A percentile compares a stretch with the other conserved stretches of the same genome.
Conservation (phyloP, 352 stramenopile genomes). For the Peronospora tabacina region DNA sequence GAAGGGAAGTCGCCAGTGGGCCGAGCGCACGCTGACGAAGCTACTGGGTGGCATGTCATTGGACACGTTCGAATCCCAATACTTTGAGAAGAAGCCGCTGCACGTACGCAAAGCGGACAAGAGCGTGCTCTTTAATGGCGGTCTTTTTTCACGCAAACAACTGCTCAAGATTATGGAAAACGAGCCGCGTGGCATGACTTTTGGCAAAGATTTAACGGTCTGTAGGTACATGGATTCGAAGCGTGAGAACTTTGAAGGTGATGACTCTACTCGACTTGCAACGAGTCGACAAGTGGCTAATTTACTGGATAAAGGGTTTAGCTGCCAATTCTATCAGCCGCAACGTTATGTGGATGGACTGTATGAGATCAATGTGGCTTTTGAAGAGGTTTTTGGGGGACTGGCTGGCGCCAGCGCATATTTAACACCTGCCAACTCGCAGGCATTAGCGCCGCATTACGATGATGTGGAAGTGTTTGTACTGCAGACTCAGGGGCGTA, state of each 20-base stretch:
- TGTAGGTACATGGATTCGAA: constrained; percentile 61
- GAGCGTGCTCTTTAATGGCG: constrained; percentile 43
- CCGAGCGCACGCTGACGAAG: constrained; percentile 31
- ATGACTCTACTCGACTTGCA: constrained; percentile 40
- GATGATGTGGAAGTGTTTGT: constrained; percentile 87
- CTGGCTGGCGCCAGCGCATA: constrained; percentile 75
- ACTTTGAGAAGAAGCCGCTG: constrained; percentile 85
- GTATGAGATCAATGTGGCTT: constrained; percentile 65
- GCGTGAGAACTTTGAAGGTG: constrained; percentile 64
- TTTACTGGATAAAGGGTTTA: constrained; percentile 64
- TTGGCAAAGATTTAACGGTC: constrained; percentile 64
- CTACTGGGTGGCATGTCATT: constrained; percentile 62
- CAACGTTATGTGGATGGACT: constrained; percentile 77
- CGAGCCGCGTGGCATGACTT: constrained; percentile 36
- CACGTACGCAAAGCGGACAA: constrained; percentile 47
- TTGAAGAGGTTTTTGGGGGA: constrained; percentile 69
- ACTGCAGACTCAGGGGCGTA: constrained; percentile 75
- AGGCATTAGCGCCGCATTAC: constrained; percentile 80
- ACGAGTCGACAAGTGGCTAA: constrained; percentile 48
- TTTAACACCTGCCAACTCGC: constrained; percentile 61
- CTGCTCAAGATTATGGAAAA: constrained; percentile 57
- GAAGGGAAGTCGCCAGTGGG: constrained; percentile 21
- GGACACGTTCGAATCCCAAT: constrained; percentile 48
- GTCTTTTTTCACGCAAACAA: constrained; percentile 60
- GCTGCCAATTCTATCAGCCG: constrained; percentile 85